phyloP scores from a whole-genome alignment of 2,329 filamentous ascomycete genomes.

The Grosmannia serpens region DNA sequence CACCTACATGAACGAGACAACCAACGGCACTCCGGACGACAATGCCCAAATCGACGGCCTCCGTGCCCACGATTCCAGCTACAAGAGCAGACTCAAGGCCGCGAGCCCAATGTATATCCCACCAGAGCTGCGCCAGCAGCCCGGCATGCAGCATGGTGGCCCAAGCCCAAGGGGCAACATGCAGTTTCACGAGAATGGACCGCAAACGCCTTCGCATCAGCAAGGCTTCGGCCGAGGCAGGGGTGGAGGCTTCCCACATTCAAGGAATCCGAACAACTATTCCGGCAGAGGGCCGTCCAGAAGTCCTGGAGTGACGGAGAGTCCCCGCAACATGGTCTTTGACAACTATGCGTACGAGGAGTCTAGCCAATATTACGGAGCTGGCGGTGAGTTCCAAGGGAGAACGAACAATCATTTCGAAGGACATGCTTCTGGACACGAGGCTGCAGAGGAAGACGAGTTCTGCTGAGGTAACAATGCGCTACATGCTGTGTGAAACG shows the following conservation, averaged over 20 bases:
- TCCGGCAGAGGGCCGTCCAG: not conserved
- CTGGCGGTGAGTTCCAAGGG: not conserved
- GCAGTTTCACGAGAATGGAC: not conserved
- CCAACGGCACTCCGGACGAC: conserved; percentile 1
- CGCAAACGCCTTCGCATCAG: not conserved
- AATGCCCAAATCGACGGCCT: conserved; percentile 1
- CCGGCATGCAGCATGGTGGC: not conserved
- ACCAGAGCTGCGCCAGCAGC: not conserved
- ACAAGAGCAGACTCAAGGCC: not conserved
- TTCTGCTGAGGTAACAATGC: too few species aligned
- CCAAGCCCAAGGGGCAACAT: not conserved
- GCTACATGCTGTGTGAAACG: too few species aligned
- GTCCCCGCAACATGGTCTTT: not conserved
- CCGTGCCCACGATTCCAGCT: conserved; percentile 2
- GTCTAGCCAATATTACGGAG: not conserved
- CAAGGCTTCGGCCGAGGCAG: not conserved
- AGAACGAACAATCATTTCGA: not conserved
- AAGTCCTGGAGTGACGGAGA: not conserved
- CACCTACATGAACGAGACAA: conserved; percentile 4
- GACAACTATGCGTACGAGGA: not conserved
- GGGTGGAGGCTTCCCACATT: not conserved
- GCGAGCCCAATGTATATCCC: not conserved
- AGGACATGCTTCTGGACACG: not conserved
- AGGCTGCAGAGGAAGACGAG: not conserved
- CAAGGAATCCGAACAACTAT: not conserved